phyloP scores from a whole-genome alignment of 2,329 filamentous ascomycete species.

The Dichotomopilus funicola region DNA sequence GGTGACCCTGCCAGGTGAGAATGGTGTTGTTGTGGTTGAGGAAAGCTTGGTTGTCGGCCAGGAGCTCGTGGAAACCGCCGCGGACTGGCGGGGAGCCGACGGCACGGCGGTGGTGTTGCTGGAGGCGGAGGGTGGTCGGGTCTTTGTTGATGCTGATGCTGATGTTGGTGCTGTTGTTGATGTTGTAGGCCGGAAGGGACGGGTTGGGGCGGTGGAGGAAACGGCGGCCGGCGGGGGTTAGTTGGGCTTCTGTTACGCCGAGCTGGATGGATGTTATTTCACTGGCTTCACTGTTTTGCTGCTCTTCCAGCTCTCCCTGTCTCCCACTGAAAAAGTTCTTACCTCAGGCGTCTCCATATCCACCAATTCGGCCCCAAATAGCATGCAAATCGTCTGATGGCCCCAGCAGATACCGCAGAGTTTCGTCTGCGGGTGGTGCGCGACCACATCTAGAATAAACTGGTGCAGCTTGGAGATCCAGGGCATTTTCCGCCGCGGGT shows the following conservation, averaged over 20 bases:
- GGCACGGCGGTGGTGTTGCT: constrained; percentile 39
- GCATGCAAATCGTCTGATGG: constrained; percentile 36
- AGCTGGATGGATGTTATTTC: constrained; percentile 22
- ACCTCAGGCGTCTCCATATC: constrained; percentile 35
- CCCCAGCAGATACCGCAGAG: constrained; percentile 38
- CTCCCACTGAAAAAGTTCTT: neutral
- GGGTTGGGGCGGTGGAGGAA: constrained; percentile 30
- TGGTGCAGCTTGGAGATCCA: constrained; percentile 38
- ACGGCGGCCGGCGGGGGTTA: constrained; percentile 32
- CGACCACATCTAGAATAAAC: constrained; percentile 32
- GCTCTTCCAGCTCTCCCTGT: neutral
- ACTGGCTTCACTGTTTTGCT: neutral
- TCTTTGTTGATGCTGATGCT: too few relatives aligned
- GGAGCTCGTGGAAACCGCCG: constrained; percentile 30
- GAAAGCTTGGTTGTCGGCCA: constrained; percentile 34
- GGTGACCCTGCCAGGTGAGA: constrained; percentile 40
- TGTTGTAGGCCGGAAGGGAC: too few relatives aligned
- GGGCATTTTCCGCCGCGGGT: constrained; percentile 33
- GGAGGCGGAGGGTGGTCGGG: constrained; percentile 24
- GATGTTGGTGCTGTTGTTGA: too few relatives aligned
- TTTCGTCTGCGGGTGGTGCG: constrained; percentile 28
- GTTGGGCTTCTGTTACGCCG: constrained; percentile 30
- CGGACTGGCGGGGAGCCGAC: constrained; percentile 27
- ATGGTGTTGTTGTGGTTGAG: constrained; percentile 34
- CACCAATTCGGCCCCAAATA: constrained; percentile 33